Conservation (phyloP, 2,329 filamentous ascomycete species). For the Fusarium praegraminearum region DNA sequence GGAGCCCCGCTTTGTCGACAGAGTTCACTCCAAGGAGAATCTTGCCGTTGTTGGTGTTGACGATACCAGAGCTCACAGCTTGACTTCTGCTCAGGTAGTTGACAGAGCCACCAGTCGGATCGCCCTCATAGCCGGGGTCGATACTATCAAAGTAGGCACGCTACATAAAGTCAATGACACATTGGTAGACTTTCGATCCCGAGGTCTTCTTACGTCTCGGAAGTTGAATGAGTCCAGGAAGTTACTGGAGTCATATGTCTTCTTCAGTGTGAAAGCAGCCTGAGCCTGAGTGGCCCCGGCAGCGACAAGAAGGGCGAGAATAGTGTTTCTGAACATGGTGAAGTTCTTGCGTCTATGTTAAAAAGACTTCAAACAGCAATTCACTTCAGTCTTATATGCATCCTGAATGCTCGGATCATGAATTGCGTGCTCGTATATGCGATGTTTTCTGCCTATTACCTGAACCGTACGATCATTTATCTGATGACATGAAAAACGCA, state of each 20-base stretch:
- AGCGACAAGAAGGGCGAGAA: constrained; percentile 3
- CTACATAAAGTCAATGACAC: neutral
- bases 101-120: constrained; percentile 18
- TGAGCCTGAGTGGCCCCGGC: neutral
- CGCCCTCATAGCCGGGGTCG: constrained; percentile 14
- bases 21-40: constrained; percentile 15
- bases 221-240: constrained; percentile 26
- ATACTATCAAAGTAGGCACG: constrained; percentile 14
- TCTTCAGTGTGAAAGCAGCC: constrained; percentile 13
- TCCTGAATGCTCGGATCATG: too few relatives aligned
- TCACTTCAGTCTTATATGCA: neutral
- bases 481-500: neutral
- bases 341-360: neutral
- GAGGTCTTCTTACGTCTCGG: neutral
- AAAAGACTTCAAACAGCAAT: too few relatives aligned
- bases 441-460: neutral
- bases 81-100: constrained; percentile 18
- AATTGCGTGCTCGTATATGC: neutral
- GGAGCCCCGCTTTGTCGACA: neutral
- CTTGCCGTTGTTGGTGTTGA: constrained; percentile 13
- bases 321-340: neutral
- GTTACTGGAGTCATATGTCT: constrained; percentile 21
- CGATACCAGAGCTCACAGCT: constrained; percentile 20
- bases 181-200: rapidly evolving
- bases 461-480: neutral